A percentile compares a stretch with the other conserved stretches of the same genome.
phyloP scores from a whole-genome alignment of 345 rosid species.

The Laguncularia racemosa region DNA sequence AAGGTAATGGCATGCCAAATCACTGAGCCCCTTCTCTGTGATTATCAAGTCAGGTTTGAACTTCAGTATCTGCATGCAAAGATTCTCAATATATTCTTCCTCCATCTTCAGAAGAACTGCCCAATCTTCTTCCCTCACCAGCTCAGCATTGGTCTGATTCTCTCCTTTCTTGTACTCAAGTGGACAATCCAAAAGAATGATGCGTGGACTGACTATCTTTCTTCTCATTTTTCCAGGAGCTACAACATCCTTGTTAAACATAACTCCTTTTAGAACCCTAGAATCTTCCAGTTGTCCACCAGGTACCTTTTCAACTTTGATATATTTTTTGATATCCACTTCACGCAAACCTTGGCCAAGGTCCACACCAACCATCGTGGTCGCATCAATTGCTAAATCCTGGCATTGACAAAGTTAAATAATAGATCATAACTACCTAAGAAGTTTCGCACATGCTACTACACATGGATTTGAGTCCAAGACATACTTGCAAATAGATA shows the following conservation, averaged over 20 bases:
- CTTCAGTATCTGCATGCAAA: slow-evolving; percentile 76
- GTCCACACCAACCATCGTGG: slow-evolving; percentile 75
- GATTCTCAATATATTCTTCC: slow-evolving; percentile 81
- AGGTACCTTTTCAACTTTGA: slow-evolving; percentile 91
- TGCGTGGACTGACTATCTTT: slow-evolving; percentile 74
- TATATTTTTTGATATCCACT: slow-evolving; percentile 88
- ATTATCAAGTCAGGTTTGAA: slow-evolving; percentile 87
- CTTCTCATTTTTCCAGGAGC: slow-evolving; percentile 97
- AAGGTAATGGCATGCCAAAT: slow-evolving; percentile 86
- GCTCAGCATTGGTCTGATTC: slow-evolving; percentile 94
- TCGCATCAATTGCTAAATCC: slow-evolving; percentile 97
- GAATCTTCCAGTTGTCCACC: slow-evolving; percentile 98
- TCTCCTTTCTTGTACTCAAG: slow-evolving; percentile 98
- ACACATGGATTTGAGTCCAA: no score
- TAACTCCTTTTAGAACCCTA: slow-evolving; percentile 84
- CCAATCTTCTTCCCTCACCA: slow-evolving; percentile 95
- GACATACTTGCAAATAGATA: no score
- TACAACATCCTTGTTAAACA: slow-evolving; percentile 90
- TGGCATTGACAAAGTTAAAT: slow-evolving; percentile 20
- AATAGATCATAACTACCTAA: no score
- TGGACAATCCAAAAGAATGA: slow-evolving; percentile 90
- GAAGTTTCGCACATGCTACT: no score
- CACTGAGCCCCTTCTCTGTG: slow-evolving; percentile 97
- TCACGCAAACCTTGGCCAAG: slow-evolving; percentile 96
- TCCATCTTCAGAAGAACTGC: slow-evolving; percentile 74